Evolutionary conservation across 441 rosid species (phyloP), one percentile per base, ranked within the genome.

Genomic region (Jatropha podagrica): DNA sequence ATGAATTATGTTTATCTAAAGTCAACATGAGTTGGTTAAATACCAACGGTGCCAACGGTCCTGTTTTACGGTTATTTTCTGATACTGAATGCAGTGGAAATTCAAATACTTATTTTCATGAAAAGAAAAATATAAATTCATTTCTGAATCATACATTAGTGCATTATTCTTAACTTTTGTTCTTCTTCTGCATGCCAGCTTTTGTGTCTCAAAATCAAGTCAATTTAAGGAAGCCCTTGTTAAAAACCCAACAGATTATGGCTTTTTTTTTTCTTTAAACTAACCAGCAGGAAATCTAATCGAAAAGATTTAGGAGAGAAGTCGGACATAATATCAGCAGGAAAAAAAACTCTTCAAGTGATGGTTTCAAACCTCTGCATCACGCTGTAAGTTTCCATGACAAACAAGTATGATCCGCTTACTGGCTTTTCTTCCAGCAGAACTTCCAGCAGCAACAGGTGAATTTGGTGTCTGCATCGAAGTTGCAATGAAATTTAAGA

Each of bases 401-500:
- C 92, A 91, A 77, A 92, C 90, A 46, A 95, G 97, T 76, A 95
- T 77, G 71, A 95, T 90, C 83, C 89, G 83, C 86, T 83, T 88
- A 78, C 88, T 74, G 74, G 93, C 54, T 83, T 89, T 90, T 76
- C 97, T 88, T 65, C 98, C 97, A 12, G 55, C 90, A 66, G 90
- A 85, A 81, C 85, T 84, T 79, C 91, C 96, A 82, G 74, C 76
- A 73, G 89, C 91, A 80, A 92, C 78, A 75, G 98, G 97, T 51
- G 97, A 92, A 69, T 77, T 80, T 46, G 98, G 97, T 68, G 97
- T 95, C 98, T 95, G 94, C 85, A 85, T 77, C 42, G 72, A 74
- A 73, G 76, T 77, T 78, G 58, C 56, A 88, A 60, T 69, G 71
- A 37, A 65, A 55, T 61, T 82, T 76, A 70, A 49, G 48, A 74